Evolutionary conservation across 441 rosid genomes (phyloP).

Genomic region (Dalechampia spathulata): DNA sequence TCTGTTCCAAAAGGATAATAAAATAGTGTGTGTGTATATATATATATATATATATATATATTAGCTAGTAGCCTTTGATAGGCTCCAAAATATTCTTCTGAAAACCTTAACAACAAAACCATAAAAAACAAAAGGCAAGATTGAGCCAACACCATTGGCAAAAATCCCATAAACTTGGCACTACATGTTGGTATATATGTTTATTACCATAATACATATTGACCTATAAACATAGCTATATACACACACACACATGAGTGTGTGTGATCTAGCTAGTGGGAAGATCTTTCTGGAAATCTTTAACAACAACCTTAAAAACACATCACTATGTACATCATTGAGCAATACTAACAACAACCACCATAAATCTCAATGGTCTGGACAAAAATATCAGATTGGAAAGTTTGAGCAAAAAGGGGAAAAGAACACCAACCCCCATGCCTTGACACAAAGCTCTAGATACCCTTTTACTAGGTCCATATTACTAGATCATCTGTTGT

Average conservation of each 20-base stretch:
- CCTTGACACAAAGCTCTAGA: slow-evolving; percentile 34
- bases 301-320: slow-evolving; percentile 10
- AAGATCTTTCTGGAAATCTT: slow-evolving; percentile 15
- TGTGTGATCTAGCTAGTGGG: neutral
- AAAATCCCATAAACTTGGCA: neutral
- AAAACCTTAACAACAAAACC: neutral
- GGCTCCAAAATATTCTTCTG: neutral
- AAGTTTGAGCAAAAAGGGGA: no score
- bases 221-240: no score
- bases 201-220: no score
- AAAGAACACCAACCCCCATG: slow-evolving; percentile 14
- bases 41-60: no score
- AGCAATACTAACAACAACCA: slow-evolving; percentile 11
- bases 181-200: neutral
- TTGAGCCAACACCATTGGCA: neutral
- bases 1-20: no score
- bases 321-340: slow-evolving; percentile 14
- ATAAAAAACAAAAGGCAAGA: neutral
- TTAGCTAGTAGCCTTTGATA: no score
- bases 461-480: neutral
- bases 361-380: slow-evolving; percentile 14
- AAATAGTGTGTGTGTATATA: no score
- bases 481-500: neutral
- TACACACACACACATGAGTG: no score
- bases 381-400: slow-evolving; percentile 10